These are phyloP conservation scores for Ophiobolus disseminans DNA, from an alignment of 2,329 filamentous ascomycete species.

Conservation along the genomic window DNA sequence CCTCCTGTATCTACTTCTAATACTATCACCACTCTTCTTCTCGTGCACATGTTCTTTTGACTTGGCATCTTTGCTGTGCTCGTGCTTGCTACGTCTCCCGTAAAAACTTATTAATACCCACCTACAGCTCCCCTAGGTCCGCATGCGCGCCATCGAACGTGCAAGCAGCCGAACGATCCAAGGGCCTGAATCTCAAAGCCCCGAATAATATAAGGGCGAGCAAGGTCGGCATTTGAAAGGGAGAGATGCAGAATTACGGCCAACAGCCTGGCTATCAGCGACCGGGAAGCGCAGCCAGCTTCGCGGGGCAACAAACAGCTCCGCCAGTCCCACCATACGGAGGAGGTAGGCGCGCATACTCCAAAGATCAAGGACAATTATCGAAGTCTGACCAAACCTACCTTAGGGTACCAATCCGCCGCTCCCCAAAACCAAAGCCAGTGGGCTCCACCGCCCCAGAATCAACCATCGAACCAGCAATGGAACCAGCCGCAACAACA, in stretches of 20 bases:
- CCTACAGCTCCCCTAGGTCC: constrained; percentile 16
- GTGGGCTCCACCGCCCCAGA: constrained; percentile 36
- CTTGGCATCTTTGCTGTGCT: constrained; percentile 17
- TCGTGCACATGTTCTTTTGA: constrained; percentile 12
- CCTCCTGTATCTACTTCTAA: constrained; percentile 27
- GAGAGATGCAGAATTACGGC: constrained; percentile 44
- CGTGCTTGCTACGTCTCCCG: constrained; percentile 10
- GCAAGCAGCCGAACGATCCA: not conserved
- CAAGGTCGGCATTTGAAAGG: not conserved
- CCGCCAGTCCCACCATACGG: constrained; percentile 38
- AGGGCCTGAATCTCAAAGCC: not conserved
- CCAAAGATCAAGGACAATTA: not conserved
- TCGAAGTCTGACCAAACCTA: constrained; percentile 11
- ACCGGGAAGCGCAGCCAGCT: constrained; percentile 41
- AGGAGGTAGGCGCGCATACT: constrained; percentile 29
- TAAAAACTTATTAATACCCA: constrained; percentile 22
- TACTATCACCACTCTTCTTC: constrained; percentile 19
- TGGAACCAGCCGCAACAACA: constrained; percentile 37
- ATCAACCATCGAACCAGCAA: constrained; percentile 27
- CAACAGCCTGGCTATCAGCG: constrained; percentile 37
- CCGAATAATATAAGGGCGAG: not conserved
- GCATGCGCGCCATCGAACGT: constrained; percentile 3
- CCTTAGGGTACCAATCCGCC: constrained; percentile 33
- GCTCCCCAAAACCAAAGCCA: constrained; percentile 36
- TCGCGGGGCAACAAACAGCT: constrained; percentile 31